phyloP scores from a whole-genome alignment of 2,329 filamentous ascomycete species.

The Calonectria hawksworthii region DNA sequence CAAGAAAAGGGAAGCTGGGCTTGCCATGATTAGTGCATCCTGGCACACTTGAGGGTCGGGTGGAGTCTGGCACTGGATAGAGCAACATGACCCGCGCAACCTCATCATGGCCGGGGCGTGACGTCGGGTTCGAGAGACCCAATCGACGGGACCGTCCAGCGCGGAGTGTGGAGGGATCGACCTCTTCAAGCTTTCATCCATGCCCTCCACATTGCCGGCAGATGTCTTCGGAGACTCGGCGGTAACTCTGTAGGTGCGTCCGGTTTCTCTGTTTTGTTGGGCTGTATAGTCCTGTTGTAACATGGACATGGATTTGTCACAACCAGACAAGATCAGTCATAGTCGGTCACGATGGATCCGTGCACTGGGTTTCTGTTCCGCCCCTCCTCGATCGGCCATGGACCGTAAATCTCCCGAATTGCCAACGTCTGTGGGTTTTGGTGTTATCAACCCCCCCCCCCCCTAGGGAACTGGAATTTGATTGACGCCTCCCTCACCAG shows the following conservation, averaged over 20 bases:
- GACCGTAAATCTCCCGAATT: slow-evolving; percentile 8
- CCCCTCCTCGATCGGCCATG: not conserved
- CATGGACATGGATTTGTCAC: not conserved
- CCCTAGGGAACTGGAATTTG: not conserved
- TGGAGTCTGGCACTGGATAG: slow-evolving; percentile 20
- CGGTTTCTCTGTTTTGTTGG: not conserved
- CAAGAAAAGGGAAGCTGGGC: not conserved
- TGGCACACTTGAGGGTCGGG: slow-evolving; percentile 7
- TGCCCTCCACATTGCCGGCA: slow-evolving; percentile 1
- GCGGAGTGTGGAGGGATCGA: slow-evolving; percentile 11
- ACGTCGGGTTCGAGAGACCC: not conserved
- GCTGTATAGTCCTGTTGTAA: not conserved
- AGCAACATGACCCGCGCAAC: slow-evolving; percentile 8
- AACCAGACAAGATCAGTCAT: not conserved
- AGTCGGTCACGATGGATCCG: not conserved
- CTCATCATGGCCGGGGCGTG: not conserved
- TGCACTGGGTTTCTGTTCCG: slow-evolving; percentile 6
- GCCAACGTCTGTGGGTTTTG: not conserved
- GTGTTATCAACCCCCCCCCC: not conserved
- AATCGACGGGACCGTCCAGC: slow-evolving; percentile 5
- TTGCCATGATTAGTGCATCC: slow-evolving; percentile 5
- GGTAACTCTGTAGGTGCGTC: not conserved
- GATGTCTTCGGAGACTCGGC: not conserved
- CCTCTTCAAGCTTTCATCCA: not conserved
- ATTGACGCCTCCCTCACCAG: not conserved